A percentile compares a stretch with the other conserved stretches of the same genome.
phyloP scores from a whole-genome alignment of 2,329 filamentous ascomycete genomes.

The Scytalidium sp. region DNA sequence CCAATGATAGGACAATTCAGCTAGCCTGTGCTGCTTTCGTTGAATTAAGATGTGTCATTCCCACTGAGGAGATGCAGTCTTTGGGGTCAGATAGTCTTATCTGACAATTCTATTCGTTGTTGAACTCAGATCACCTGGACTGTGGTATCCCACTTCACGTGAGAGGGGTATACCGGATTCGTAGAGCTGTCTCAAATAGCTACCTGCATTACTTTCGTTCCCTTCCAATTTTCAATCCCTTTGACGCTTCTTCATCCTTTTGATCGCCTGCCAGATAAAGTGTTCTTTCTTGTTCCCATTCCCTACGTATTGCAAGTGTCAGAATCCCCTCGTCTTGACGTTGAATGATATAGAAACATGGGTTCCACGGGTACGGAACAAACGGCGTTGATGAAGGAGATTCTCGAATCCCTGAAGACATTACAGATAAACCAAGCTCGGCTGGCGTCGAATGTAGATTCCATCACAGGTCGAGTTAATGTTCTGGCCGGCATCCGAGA shows the following conservation, averaged over 20 bases:
- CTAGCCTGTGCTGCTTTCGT: background rate
- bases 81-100: background rate
- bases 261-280: background rate
- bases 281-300: background rate
- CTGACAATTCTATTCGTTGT: too few relatives aligned
- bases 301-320: background rate
- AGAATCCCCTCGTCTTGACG: slow-evolving; percentile 4
- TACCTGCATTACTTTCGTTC: background rate
- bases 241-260: background rate
- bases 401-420: slow-evolving; percentile 51
- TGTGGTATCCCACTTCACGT: background rate
- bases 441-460: slow-evolving; percentile 54
- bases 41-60: background rate
- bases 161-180: background rate
- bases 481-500: slow-evolving; percentile 57
- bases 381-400: slow-evolving; percentile 44
- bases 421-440: slow-evolving; percentile 53
- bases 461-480: slow-evolving; percentile 60
- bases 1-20: background rate
- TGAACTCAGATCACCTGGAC: background rate
- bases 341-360: slow-evolving; percentile 15
- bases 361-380: slow-evolving; percentile 21
- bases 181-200: background rate
- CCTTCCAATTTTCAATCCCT: background rate
- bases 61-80: background rate